Evolutionary conservation across 305 asterid genomes (phyloP).

Genomic region (Vinca major): DNA sequence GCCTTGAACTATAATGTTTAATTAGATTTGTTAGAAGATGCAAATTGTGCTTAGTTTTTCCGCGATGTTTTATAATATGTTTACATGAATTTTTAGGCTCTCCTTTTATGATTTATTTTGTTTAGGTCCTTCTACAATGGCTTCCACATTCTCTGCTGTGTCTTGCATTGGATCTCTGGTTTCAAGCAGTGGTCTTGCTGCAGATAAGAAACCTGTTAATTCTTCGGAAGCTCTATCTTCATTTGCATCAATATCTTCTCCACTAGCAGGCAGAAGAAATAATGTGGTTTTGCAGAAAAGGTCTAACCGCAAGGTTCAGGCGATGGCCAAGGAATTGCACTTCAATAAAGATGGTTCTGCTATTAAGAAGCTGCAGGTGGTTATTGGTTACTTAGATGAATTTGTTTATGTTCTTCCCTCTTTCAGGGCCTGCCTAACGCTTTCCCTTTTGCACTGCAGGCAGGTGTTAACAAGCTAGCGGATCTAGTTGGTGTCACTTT

Average conservation of each 20-base stretch:
- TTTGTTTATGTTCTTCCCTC: not conserved
- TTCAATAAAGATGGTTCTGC: slow-evolving; percentile 57
- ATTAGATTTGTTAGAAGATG: not conserved
- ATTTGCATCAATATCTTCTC: slow-evolving; percentile 29
- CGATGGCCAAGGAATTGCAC: slow-evolving; percentile 47
- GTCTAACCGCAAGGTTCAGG: slow-evolving; percentile 27
- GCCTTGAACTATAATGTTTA: not conserved
- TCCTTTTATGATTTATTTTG: not conserved
- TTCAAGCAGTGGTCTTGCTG: slow-evolving; percentile 16
- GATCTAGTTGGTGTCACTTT: slow-evolving; percentile 59
- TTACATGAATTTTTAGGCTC: not conserved
- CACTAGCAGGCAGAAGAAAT: slow-evolving; percentile 23
- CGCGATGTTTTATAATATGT: not conserved
- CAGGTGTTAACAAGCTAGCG: slow-evolving; percentile 56
- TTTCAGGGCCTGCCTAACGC: not conserved
- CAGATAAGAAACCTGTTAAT: slow-evolving; percentile 24
- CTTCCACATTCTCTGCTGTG: slow-evolving; percentile 30
- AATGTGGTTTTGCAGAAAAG: slow-evolving; percentile 25
- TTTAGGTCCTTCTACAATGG: slow-evolving; percentile 24
- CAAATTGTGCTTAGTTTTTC: not conserved
- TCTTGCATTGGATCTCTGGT: slow-evolving; percentile 33
- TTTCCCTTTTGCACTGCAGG: slow-evolving; percentile 19
- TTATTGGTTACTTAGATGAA: not conserved
- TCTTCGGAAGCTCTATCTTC: slow-evolving; percentile 32
- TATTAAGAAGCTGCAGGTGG: slow-evolving; percentile 45